Evolutionary conservation across 2,329 filamentous ascomycete species (phyloP).

Genomic region (Ophiocordyceps unilateralis): DNA sequence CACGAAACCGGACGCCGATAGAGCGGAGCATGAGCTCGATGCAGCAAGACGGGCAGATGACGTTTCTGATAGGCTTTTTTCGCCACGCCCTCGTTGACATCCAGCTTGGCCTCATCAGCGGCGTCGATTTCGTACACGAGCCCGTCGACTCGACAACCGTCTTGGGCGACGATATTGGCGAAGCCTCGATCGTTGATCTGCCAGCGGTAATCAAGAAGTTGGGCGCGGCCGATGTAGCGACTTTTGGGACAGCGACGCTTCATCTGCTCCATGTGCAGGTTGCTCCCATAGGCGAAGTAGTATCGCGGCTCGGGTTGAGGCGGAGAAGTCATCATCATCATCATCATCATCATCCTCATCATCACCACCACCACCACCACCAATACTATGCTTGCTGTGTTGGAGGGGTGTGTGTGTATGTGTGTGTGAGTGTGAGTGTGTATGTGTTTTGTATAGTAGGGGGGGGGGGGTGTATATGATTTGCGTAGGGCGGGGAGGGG

Average conservation of each 20-base stretch:
- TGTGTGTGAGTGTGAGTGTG: no score
- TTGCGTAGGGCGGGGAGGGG: neutral
- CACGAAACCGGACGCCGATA: conserved; percentile 19
- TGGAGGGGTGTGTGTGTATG: no score
- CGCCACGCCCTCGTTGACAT: conserved; percentile 22
- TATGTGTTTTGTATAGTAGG: no score
- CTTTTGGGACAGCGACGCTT: conserved; percentile 23
- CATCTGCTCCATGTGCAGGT: conserved; percentile 27
- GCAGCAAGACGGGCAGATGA: conserved; percentile 15
- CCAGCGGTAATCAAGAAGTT: conserved; percentile 22
- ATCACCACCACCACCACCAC: no score
- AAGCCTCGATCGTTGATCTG: conserved; percentile 30
- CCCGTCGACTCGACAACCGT: conserved; percentile 20
- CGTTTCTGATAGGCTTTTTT: conserved; percentile 20
- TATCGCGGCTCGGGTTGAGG: no score
- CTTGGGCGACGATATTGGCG: conserved; percentile 21
- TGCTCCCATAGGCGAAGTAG: conserved; percentile 32
- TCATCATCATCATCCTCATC: no score
- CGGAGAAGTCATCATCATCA: neutral
- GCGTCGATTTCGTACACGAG: conserved; percentile 22
- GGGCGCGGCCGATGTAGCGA: conserved; percentile 19
- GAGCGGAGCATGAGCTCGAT: conserved; percentile 13
- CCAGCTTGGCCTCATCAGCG: conserved; percentile 20
- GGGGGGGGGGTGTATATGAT: neutral
- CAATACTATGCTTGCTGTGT: no score